Evolutionary conservation across 805 yeast species (phyloP).

Genomic region (Brettanomyces sp.): DNA sequence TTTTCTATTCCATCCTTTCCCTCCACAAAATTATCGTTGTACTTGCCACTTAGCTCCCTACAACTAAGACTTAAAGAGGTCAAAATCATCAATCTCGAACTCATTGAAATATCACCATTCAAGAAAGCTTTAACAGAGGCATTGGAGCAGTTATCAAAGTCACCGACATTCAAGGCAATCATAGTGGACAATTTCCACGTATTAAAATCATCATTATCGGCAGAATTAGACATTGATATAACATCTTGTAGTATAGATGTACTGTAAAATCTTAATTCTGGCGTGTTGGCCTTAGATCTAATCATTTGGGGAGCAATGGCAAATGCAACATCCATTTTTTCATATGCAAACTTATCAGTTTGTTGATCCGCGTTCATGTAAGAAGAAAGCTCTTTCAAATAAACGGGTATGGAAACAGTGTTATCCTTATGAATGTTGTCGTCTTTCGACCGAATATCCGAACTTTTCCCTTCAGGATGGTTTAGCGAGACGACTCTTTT

Average conservation of each 20-base stretch:
- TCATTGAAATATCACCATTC: slow-evolving; percentile 73
- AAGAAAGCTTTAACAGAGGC: slow-evolving; percentile 40
- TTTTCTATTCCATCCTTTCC: slow-evolving; percentile 26
- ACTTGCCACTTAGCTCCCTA: slow-evolving; percentile 54
- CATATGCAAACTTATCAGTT: slow-evolving; percentile 37
- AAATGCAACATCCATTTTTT: slow-evolving; percentile 42
- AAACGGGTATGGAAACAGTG: slow-evolving; percentile 44
- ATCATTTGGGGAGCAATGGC: slow-evolving; percentile 48
- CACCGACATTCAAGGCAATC: slow-evolving; percentile 52
- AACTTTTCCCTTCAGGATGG: too few relatives aligned
- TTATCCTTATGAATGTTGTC: slow-evolving; percentile 36
- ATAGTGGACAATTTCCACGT: slow-evolving; percentile 54
- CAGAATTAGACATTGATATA: slow-evolving; percentile 46
- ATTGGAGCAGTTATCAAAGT: slow-evolving; percentile 31
- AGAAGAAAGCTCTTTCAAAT: slow-evolving; percentile 59
- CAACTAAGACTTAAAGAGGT: slow-evolving; percentile 65
- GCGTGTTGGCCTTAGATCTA: slow-evolving; percentile 53
- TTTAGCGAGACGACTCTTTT: slow-evolving; percentile 17
- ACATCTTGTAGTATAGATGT: slow-evolving; percentile 42
- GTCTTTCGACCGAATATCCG: slow-evolving; percentile 7
- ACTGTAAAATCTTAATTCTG: slow-evolving; percentile 53
- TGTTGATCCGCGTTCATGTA: slow-evolving; percentile 40
- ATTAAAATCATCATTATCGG: slow-evolving; percentile 51
- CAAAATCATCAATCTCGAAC: slow-evolving; percentile 62
- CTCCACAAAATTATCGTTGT: slow-evolving; percentile 38